Percentiles rank a stretch among this genome's conserved stretches.
These are phyloP conservation scores for Russula sp. DNA, from an alignment of 768 basidiomycete species.

Conservation along the genomic window DNA sequence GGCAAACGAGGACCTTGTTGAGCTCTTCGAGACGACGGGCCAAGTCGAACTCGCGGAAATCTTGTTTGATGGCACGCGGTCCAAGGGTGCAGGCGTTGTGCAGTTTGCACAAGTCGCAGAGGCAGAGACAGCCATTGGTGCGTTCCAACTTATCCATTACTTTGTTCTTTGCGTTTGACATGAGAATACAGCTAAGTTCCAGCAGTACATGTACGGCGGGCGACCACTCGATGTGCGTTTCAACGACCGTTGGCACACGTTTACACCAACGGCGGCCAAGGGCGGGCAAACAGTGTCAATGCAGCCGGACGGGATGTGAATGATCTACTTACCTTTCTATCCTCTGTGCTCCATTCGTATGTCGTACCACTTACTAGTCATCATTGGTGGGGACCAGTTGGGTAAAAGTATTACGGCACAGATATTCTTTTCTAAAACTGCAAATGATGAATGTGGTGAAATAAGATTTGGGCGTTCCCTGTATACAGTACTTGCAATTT, in stretches of 20 bases:
- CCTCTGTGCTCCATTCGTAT: background rate
- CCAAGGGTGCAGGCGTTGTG: slow-evolving; percentile 93
- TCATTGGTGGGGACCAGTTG: background rate
- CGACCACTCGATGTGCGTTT: slow-evolving; percentile 87
- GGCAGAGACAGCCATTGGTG: slow-evolving; percentile 91
- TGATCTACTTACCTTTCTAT: background rate
- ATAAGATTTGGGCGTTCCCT: too few relatives aligned
- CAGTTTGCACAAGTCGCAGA: slow-evolving; percentile 85
- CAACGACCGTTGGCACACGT: slow-evolving; percentile 95
- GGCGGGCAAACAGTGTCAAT: slow-evolving; percentile 70
- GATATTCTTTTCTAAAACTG: background rate
- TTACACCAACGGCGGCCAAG: slow-evolving; percentile 82
- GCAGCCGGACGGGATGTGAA: slow-evolving; percentile 45
- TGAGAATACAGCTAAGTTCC: slow-evolving; percentile 71
- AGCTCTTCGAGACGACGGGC: slow-evolving; percentile 96
- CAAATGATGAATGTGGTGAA: background rate
- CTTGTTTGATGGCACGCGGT: slow-evolving; percentile 84
- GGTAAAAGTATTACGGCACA: background rate
- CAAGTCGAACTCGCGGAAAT: slow-evolving; percentile 94
- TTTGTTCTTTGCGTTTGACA: slow-evolving; percentile 24
- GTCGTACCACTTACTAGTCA: background rate
- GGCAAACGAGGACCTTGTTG: slow-evolving; percentile 96
- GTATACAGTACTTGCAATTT: too few relatives aligned
- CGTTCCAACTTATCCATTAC: slow-evolving; percentile 24
- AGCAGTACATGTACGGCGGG: slow-evolving; percentile 92